These are phyloP conservation scores for Conringia planisiliqua DNA, from an alignment of 345 rosid genomes.

Conservation along the genomic window DNA sequence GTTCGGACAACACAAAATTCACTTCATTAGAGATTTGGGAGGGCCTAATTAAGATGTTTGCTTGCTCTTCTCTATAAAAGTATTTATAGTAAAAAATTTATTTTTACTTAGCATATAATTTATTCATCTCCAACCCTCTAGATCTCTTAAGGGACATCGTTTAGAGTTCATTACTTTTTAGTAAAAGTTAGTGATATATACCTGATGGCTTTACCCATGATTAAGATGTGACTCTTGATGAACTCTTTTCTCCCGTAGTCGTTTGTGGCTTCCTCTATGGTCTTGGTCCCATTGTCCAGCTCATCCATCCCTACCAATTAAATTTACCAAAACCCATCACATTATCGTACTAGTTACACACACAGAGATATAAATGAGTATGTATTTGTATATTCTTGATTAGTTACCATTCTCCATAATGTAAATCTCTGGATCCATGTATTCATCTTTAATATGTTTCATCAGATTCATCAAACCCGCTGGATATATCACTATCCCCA, in stretches of 20 bases:
- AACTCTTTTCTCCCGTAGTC: conserved; percentile 34
- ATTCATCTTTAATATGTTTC: conserved; percentile 32
- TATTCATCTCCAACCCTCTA: too few relatives aligned
- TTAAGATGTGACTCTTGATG: conserved; percentile 33
- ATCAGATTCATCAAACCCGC: conserved; percentile 14
- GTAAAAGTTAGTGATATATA: not conserved
- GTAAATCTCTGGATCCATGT: conserved; percentile 36
- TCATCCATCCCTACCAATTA: conserved; percentile 30
- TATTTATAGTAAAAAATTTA: not conserved
- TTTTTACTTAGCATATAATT: too few relatives aligned
- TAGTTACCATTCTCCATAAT: conserved; percentile 40
- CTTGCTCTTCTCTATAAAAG: not conserved
- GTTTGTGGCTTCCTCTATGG: not conserved
- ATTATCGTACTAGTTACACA: not conserved
- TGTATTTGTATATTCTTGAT: not conserved
- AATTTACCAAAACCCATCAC: not conserved
- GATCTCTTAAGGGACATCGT: too few relatives aligned
- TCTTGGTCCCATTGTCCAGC: conserved; percentile 26
- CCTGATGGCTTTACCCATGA: conserved; percentile 29
- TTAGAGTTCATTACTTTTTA: too few relatives aligned
- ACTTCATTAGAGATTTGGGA: not conserved
- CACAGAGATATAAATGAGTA: not conserved
- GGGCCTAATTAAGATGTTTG: not conserved
- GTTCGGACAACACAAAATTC: not conserved
- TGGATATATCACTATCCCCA: conserved; percentile 30